Evolutionary conservation across 352 stramenopile species (phyloP).

Genomic region (Pythium guiyangense): DNA sequence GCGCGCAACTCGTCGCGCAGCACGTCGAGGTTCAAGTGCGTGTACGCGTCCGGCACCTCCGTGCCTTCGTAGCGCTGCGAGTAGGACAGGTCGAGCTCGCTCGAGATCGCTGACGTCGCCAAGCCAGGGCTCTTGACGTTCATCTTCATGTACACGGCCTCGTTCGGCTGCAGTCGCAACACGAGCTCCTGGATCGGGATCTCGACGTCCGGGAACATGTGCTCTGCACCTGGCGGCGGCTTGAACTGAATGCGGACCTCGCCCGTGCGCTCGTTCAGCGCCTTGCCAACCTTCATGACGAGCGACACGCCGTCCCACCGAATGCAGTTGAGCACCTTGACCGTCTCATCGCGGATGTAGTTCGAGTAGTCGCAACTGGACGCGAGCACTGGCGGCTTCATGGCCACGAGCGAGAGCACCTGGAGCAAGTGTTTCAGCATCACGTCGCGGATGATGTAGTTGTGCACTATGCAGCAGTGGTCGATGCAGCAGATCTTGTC

Average conservation of each 20-base stretch:
- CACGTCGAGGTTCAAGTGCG: slow-evolving; percentile 96
- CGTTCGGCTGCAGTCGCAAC: slow-evolving; percentile 95
- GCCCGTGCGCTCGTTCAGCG: slow-evolving; percentile 95
- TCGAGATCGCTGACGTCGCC: slow-evolving; percentile 87
- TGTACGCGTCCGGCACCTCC: slow-evolving; percentile 96
- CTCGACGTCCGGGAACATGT: slow-evolving; percentile 89
- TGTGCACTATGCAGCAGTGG: slow-evolving; percentile 27
- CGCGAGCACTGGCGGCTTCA: slow-evolving; percentile 90
- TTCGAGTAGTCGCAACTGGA: slow-evolving; percentile 87
- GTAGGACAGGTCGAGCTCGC: slow-evolving; percentile 97
- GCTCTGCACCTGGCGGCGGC: slow-evolving; percentile 79
- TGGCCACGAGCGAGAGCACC: slow-evolving; percentile 95
- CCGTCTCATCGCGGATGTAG: slow-evolving; percentile 97
- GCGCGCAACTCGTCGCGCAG: slow-evolving; percentile 95
- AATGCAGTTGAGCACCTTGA: slow-evolving; percentile 97
- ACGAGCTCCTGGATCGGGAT: slow-evolving; percentile 96
- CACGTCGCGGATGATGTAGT: slow-evolving; percentile 99
- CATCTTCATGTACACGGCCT: slow-evolving; percentile 96
- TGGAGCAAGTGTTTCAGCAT: slow-evolving; percentile 99
- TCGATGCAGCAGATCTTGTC: no score
- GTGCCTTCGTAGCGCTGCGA: slow-evolving; percentile 78
- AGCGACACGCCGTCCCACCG: slow-evolving; percentile 97
- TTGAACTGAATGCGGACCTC: slow-evolving; percentile 98
- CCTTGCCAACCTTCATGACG: slow-evolving; percentile 99
- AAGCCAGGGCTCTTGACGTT: slow-evolving; percentile 96